phyloP scores from a whole-genome alignment of 2,329 filamentous ascomycete species.

The Aspergillus hiratsukae region DNA sequence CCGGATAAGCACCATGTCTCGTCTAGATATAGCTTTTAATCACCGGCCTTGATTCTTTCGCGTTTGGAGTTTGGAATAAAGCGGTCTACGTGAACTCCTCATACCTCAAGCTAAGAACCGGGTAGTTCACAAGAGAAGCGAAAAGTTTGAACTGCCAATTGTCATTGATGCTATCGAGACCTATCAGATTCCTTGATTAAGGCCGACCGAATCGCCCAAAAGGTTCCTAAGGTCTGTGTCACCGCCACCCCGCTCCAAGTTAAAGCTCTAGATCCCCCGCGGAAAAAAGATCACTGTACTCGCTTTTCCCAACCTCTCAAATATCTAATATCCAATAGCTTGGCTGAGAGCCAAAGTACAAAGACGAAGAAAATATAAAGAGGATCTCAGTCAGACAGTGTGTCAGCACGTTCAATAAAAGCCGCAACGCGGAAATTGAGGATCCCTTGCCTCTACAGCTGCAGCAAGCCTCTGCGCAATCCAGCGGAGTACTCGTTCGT shows the following conservation, averaged over 20 bases:
- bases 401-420: background rate
- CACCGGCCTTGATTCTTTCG: background rate
- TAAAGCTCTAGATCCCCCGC: background rate
- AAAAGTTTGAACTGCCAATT: background rate
- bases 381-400: background rate
- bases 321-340: background rate
- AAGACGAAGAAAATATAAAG: background rate
- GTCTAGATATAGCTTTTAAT: background rate
- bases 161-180: background rate
- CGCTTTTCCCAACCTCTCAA: slow-evolving; percentile 1
- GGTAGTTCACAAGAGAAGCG: background rate
- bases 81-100: background rate
- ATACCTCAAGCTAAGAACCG: background rate
- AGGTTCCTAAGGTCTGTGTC: slow-evolving; percentile 7
- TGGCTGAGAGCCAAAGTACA: background rate
- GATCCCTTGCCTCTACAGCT: background rate
- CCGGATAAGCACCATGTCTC: background rate
- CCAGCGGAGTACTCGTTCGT: background rate
- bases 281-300: background rate
- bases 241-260: slow-evolving; percentile 4
- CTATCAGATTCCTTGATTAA: background rate
- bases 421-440: background rate
- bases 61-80: background rate
- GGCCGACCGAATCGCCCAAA: background rate
- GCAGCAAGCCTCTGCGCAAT: background rate